Conservation (phyloP, 2,329 filamentous ascomycete genomes). For the Clonostachys chloroleuca region DNA sequence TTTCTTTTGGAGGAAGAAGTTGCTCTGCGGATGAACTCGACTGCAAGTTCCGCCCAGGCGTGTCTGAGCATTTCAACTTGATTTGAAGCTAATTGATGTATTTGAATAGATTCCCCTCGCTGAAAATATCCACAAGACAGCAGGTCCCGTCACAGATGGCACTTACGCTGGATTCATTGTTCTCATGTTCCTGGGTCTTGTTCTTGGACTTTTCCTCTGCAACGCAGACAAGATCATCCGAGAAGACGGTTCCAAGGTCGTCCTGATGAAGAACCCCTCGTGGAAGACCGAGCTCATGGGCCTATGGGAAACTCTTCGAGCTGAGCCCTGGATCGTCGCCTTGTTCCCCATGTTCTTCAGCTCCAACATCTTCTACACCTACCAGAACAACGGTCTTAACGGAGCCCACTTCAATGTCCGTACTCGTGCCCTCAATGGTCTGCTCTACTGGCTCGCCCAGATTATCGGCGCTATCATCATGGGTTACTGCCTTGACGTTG, state of each 20-base stretch:
- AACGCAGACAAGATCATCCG: conserved; percentile 71
- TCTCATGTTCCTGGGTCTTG: conserved; percentile 70
- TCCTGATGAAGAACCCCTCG: conserved; percentile 86
- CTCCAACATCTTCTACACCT: conserved; percentile 78
- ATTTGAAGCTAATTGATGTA: not conserved
- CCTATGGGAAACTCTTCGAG: conserved; percentile 66
- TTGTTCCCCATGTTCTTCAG: conserved; percentile 77
- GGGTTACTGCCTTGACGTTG: conserved; percentile 65
- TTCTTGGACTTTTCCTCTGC: conserved; percentile 64
- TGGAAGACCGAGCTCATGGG: conserved; percentile 78
- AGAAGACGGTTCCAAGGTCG: conserved; percentile 72
- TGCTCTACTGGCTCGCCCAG: conserved; percentile 76
- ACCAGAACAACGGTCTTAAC: conserved; percentile 77
- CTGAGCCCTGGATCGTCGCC: conserved; percentile 68
- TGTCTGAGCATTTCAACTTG: not conserved
- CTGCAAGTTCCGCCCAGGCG: not conserved
- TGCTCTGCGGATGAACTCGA: too few species aligned
- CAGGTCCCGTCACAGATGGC: conserved; percentile 59
- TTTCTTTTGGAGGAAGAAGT: not conserved
- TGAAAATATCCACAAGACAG: conserved; percentile 61
- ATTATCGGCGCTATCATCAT: conserved; percentile 72
- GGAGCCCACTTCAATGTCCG: conserved; percentile 64
- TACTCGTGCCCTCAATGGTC: conserved; percentile 68
- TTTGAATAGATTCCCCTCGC: conserved; percentile 57
- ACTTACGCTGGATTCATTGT: conserved; percentile 88